Conservation (phyloP, 192 early-diverging fungal species). For the Coemansia sp. region DNA sequence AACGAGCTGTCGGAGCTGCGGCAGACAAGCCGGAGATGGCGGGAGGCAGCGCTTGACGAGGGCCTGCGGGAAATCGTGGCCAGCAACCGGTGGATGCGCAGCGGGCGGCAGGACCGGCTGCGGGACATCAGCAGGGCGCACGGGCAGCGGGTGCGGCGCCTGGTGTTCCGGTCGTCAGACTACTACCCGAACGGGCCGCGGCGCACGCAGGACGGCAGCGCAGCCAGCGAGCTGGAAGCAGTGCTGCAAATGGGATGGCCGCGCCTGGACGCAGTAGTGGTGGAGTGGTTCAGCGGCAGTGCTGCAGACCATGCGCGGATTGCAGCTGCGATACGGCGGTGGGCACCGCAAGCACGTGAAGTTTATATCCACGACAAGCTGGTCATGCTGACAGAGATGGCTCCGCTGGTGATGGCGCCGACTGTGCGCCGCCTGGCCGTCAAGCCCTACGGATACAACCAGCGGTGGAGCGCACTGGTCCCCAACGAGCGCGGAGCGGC, state of each 20-base stretch:
- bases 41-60: slow-evolving; percentile 28
- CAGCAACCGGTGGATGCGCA: slow-evolving; percentile 48
- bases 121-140: slow-evolving; percentile 10
- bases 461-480: slow-evolving; percentile 37
- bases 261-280: slow-evolving; percentile 24
- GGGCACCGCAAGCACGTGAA: slow-evolving; percentile 26
- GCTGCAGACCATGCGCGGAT: slow-evolving; percentile 25
- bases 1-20: slow-evolving; percentile 25
- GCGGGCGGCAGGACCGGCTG: slow-evolving; percentile 17
- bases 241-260: slow-evolving; percentile 37
- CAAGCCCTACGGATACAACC: slow-evolving; percentile 44
- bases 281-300: slow-evolving; percentile 42
- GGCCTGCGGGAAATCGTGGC: slow-evolving; percentile 32
- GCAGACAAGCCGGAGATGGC: slow-evolving; percentile 39
- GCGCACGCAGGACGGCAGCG: slow-evolving; percentile 8
- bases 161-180: slow-evolving; percentile 44
- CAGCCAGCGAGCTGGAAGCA: slow-evolving; percentile 27
- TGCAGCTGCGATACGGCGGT: slow-evolving; percentile 17
- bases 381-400: slow-evolving; percentile 12
- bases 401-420: slow-evolving; percentile 6
- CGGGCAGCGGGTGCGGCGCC: slow-evolving; percentile 20
- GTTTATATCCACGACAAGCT: slow-evolving; percentile 40
- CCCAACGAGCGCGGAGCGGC: slow-evolving; percentile 28
- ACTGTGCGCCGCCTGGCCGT: slow-evolving; percentile 25
- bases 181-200: slow-evolving; percentile 19